Evolutionary conservation across 116 monocot genomes (phyloP).

Genomic region (Cymodocea nodosa): DNA sequence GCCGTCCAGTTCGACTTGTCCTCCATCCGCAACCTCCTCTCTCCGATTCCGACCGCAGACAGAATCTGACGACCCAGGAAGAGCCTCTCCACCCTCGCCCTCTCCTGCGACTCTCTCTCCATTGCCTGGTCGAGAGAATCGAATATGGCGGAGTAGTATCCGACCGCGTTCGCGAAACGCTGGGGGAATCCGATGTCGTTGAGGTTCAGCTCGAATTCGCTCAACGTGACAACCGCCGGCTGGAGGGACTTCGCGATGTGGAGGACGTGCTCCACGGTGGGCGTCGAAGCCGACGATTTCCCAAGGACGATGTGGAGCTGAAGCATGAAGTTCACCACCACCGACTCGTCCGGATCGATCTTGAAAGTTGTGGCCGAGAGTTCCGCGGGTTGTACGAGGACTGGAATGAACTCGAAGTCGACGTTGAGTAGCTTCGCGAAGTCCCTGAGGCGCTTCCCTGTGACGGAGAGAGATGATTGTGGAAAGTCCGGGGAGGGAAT

Average conservation of each 20-base stretch:
- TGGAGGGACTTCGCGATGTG: constrained; percentile 46
- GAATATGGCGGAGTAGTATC: constrained; percentile 61
- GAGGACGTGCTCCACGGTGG: constrained; percentile 28
- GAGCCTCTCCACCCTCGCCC: constrained; percentile 47
- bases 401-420: constrained; percentile 73
- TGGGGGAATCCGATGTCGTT: constrained; percentile 40
- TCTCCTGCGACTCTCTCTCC: constrained; percentile 45
- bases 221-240: constrained; percentile 64
- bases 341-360: constrained; percentile 51
- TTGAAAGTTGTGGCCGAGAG: constrained; percentile 35
- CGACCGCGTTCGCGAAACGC: constrained; percentile 44
- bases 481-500: constrained; percentile 33
- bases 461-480: constrained; percentile 47
- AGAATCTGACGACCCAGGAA: constrained; percentile 51
- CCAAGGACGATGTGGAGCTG: constrained; percentile 58
- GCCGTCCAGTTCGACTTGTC: constrained; percentile 52
- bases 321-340: constrained; percentile 90
- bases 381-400: constrained; percentile 39
- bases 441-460: constrained; percentile 48
- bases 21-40: constrained; percentile 46
- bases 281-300: constrained; percentile 9
- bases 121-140: constrained; percentile 68
- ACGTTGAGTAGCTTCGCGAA: constrained; percentile 67
- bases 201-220: constrained; percentile 33
- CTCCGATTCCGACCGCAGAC: constrained; percentile 23